Base-by-base conservation (phyloP, 768 basidiomycete genomes). In the Kwoniella shandongensis region DNA sequence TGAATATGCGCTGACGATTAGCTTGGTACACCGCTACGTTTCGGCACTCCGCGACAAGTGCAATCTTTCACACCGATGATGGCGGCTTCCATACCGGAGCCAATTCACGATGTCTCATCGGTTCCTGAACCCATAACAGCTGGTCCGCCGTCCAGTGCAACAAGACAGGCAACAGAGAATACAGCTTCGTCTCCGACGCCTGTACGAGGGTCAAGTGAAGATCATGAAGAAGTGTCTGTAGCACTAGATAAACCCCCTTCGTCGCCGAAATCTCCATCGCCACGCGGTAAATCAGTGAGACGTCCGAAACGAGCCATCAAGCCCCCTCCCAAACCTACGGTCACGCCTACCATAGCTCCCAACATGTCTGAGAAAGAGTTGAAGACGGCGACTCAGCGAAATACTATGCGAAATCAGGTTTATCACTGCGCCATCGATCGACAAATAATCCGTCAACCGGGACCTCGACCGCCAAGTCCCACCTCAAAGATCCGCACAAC, bases 351-450 rank as follows among this genome's bases (percentile, higher is more conserved):
- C 26, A 39, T 30, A 4, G 38, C 40, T 7, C 61, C 65, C 3
- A 48, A 57, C 35, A 66, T 76, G 50, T 74, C 74, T 17, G 73
- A 72, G 48, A 73, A 70, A 47, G 71, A 78, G 49, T 67, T 78
- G 13, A 61, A 67, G 25, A 61, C 66, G 1, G 61, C 71, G 6
- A 78, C 77, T 5, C 41, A 60, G 15, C 52, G 61, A 10, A 74
- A 78, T 50, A 77, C 76, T 20, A 59, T 54, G 8, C 57, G 59
- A 27, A 78, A 78, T 51, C 65, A 77, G 44, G 74, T 73, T 11
- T 73, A 75, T 54, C 66, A 65, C 50, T 77, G 70, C 39, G 74
- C 76, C 20, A 70, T 78, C 12, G 71, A 75, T 48, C 65, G 72
- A 12, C 68, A 72, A 32, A 67, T 78, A 41, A 53, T 77, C 25